Evolutionary conservation across 2,329 filamentous ascomycete species (phyloP), one percentile per base, ranked within the genome.

Genomic region (Blastomyces parvus): DNA sequence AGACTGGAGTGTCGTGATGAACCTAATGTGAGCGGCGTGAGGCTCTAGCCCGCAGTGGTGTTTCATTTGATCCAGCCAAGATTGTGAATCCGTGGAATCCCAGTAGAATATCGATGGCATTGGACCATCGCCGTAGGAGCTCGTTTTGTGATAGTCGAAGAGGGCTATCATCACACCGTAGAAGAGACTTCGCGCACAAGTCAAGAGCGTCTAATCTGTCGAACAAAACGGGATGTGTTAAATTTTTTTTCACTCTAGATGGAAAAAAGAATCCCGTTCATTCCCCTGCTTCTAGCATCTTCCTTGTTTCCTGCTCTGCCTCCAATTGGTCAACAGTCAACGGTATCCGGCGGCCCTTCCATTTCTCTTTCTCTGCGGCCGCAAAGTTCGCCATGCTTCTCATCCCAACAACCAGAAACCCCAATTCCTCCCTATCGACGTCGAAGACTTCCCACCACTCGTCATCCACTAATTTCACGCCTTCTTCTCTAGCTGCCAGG

Each of bases 401-500:
- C 83, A 97, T 84, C 0, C 83, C 91, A 13, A 97, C 90, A 3
- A 96, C 91, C 64, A 97, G 76, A 69, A 97, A 97, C 0, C 94
- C 94, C 44, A 99, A 81, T 73, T 96, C 91, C 79, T 99, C 94
- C 60, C 94, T 83, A 70, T 97, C 92, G 8, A 94, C 90, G 75
- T 99, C 94, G 74, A 97, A 97, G 0, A 97, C 90, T 75, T 97
- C 92, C 94, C 94, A 99, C 94, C 94, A 99, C 66, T 90, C 87
- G 58, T 84, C 85, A 66, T 89, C 88, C 0, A 93, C 91, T 77
- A 97, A 82, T 74, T 90, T 91, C 14, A 89, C 84, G 0, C 83
- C 86, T 0, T 84, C 74, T 68, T 97, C 91, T 55, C 87, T 83
- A 0, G 91, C 89, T 0, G 93, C 90, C n/a, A 91, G 84, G 73